Conservation (phyloP, 129 eudicot genomes). For the Tagetes patula region DNA sequence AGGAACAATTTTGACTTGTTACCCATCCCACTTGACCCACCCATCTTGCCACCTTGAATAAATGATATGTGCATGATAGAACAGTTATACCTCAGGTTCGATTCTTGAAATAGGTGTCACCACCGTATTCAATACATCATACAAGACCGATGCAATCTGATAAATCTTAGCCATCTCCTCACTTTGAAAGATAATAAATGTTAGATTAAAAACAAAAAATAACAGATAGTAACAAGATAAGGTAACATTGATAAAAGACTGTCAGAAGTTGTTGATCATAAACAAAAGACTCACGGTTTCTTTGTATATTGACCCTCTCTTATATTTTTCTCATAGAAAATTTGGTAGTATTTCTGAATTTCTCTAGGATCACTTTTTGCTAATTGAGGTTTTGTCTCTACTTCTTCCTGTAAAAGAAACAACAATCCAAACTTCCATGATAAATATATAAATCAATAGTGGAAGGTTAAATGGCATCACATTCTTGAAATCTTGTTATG, state of each 20-base stretch:
- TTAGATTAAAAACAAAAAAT: slow-evolving; percentile 5
- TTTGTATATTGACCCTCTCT: slow-evolving; percentile 81
- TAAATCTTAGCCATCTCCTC: slow-evolving; percentile 89
- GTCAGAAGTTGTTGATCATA: neutral
- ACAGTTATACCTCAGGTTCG: slow-evolving; percentile 59
- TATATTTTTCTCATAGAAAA: slow-evolving; percentile 66
- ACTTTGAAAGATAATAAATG: slow-evolving; percentile 36
- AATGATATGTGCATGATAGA: slow-evolving; percentile 26
- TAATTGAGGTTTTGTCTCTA: slow-evolving; percentile 47
- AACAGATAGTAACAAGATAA: slow-evolving; percentile 14
- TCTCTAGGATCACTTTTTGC: slow-evolving; percentile 73
- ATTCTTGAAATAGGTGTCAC: slow-evolving; percentile 66
- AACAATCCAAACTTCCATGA: slow-evolving; percentile 5
- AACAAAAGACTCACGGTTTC: slow-evolving; percentile 70
- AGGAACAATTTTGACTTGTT: neutral
- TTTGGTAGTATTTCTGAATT: slow-evolving; percentile 82
- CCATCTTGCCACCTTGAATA: neutral
- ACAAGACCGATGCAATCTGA: slow-evolving; percentile 88
- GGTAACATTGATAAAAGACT: slow-evolving; percentile 1
- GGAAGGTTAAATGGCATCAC: slow-evolving; percentile 11
- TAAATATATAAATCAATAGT: neutral
- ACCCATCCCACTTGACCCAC: neutral
- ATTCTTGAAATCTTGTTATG: neutral
- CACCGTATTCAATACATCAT: slow-evolving; percentile 84
- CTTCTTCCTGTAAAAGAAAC: slow-evolving; percentile 67